Conservation (phyloP, 129 eudicot genomes). For the Arctium minus region DNA sequence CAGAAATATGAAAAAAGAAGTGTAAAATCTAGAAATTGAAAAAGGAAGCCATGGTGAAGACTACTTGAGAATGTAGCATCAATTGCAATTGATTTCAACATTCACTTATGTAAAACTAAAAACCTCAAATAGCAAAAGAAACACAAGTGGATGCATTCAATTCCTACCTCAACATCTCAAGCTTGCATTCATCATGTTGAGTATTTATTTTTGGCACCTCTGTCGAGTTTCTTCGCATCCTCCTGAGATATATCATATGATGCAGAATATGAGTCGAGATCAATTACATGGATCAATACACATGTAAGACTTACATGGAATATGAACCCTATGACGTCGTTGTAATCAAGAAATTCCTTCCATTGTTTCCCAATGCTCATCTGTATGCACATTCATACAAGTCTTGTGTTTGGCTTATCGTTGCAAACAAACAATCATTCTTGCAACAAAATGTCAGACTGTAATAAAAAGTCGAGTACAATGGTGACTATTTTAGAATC, state of each 20-base stretch:
- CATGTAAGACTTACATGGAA: conserved; percentile 52
- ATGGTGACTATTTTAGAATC: background rate
- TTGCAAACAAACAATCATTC: background rate
- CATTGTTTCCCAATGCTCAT: conserved; percentile 81
- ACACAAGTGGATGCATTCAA: background rate
- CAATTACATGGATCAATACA: background rate
- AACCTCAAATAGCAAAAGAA: background rate
- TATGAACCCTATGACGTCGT: conserved; percentile 69
- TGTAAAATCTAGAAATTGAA: background rate
- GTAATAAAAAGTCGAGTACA: too few species aligned
- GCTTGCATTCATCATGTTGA: conserved; percentile 20
- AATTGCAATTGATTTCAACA: background rate
- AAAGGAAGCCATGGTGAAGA: background rate
- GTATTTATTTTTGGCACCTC: conserved; percentile 68
- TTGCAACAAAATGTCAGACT: background rate
- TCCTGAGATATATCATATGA: conserved; percentile 36
- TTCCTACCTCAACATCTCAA: too few species aligned
- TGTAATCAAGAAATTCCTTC: conserved; percentile 75
- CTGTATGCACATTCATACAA: too few species aligned
- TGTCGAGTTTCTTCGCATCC: conserved; percentile 68
- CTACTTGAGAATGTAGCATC: background rate
- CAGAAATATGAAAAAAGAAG: too few species aligned
- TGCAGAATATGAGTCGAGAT: background rate
- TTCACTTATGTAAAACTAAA: conserved; percentile 1
- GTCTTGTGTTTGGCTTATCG: too few species aligned